Conservation (phyloP, 1,284 basidiomycete species). For the Ustilago xerochloae region DNA sequence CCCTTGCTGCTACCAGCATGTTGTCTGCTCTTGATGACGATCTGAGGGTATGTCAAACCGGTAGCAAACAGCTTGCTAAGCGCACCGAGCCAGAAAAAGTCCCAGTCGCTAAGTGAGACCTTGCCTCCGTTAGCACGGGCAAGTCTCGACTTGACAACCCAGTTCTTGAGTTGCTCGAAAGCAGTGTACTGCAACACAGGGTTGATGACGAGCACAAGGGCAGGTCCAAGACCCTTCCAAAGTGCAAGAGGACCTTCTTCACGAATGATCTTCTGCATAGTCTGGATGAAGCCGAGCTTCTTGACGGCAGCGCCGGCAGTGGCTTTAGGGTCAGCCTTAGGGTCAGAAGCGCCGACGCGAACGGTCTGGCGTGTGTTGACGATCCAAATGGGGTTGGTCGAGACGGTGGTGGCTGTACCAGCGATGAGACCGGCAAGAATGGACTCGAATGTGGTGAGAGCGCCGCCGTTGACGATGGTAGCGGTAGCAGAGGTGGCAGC, state of each 20-base stretch:
- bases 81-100: constrained; percentile 67
- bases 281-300: constrained; percentile 71
- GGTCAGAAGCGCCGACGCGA: constrained; percentile 53
- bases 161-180: constrained; percentile 67
- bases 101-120: constrained; percentile 58
- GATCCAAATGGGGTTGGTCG: constrained; percentile 85
- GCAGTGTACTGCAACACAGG: constrained; percentile 78
- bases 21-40: constrained; percentile 67
- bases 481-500: constrained; percentile 68
- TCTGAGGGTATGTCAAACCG: constrained; percentile 66
- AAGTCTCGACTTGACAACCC: constrained; percentile 58
- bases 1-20: constrained; percentile 59
- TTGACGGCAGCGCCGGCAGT: constrained; percentile 30
- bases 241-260: constrained; percentile 84
- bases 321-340: constrained; percentile 28
- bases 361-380: constrained; percentile 79
- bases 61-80: constrained; percentile 66
- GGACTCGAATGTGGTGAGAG: constrained; percentile 84
- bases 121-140: constrained; percentile 34
- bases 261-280: constrained; percentile 78
- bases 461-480: constrained; percentile 61
- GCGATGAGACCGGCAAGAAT: constrained; percentile 90
- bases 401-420: constrained; percentile 87
- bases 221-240: constrained; percentile 95
- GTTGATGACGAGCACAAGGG: constrained; percentile 91